Conservation (phyloP, 2,329 filamentous ascomycete species). For the Colletotrichum sp. region DNA sequence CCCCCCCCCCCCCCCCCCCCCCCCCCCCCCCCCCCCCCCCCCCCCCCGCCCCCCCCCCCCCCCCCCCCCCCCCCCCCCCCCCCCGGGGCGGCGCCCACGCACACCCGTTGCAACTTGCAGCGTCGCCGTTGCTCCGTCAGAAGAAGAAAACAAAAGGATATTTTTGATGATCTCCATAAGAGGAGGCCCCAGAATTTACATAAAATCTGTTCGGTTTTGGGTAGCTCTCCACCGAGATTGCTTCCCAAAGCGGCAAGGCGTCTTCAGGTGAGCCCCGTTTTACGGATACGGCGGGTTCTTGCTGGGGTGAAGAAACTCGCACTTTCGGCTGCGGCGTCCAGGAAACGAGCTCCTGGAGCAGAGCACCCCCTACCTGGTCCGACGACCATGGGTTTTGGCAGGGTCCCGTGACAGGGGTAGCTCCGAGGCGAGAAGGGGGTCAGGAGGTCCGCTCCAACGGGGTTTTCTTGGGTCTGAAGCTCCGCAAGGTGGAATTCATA, state of each 20-base stretch:
- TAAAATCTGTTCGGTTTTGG: not conserved
- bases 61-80: too few species aligned
- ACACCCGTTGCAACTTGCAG: not conserved
- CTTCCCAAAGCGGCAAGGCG: constrained; percentile 3
- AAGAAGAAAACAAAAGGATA: not conserved
- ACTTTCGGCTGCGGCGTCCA: constrained; percentile 11
- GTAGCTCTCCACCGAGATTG: constrained; percentile 15
- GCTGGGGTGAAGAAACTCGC: not conserved
- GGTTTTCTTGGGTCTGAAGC: not conserved
- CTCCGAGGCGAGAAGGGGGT: not conserved
- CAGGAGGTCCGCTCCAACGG: not conserved
- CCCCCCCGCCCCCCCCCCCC: too few species aligned
- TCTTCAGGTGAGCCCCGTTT: constrained; percentile 9
- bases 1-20: too few species aligned
- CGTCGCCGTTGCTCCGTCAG: constrained; percentile 16
- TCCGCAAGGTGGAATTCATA: not conserved
- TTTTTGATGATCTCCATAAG: not conserved
- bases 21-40: too few species aligned
- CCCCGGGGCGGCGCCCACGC: too few species aligned
- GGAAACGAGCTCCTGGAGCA: not conserved
- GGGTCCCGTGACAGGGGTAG: not conserved
- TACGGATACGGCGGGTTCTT: not conserved
- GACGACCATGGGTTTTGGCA: not conserved
- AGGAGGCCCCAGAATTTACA: not conserved
- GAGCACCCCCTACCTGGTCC: not conserved